Evolutionary conservation across 768 basidiomycete genomes (phyloP), one percentile per base, ranked within the genome.

Genomic region (Leccinellum luteum): DNA sequence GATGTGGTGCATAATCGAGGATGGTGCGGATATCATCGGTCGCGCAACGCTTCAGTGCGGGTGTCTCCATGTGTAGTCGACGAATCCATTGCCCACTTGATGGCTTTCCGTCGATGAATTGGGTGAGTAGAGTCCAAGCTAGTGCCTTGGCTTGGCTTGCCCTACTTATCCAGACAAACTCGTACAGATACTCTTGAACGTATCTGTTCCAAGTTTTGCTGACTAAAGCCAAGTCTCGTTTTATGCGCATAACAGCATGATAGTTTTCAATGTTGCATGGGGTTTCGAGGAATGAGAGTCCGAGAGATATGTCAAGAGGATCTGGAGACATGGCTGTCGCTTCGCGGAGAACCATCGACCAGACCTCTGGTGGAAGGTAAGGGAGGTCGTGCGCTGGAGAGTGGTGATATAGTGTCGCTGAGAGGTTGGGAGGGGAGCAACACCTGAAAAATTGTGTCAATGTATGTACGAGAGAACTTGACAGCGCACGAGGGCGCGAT

Each of bases 21-120:
- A 90, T 87, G 25, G 82, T 80, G n/a, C 85, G 78, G 38, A 90
- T 75, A 64, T 89, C 86, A 5, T 77, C 78, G 17, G 88, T 85
- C 6, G 78, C 78, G 63, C 87, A 90, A 27, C 84, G 81, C 51
- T 86, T 85, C 54, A 88, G 74, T 0, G 66, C 65, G 17, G 80
- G 79, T 6, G 88, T 90, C 74, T 90, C 86, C 67, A 90, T 84
- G 64, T 89, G 87, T 30, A 90, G 69, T 15, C 84, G 78, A 41
- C 81, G 81, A 45, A 90, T 85, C 71, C 76, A 82, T 21, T 69
- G 74, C 12, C 82, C 85, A 51, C 73, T 75, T 0, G 69, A 64
- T 0, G 65, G 62, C 41, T 74, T 69, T 52, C 70, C 69, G 31
- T 66, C 60, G 67, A 84, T 65, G 72, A 72, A 73, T 66, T 79